Evolutionary conservation across 2,329 filamentous ascomycete species (phyloP).

Genomic region (Epichloe coenophiala): DNA sequence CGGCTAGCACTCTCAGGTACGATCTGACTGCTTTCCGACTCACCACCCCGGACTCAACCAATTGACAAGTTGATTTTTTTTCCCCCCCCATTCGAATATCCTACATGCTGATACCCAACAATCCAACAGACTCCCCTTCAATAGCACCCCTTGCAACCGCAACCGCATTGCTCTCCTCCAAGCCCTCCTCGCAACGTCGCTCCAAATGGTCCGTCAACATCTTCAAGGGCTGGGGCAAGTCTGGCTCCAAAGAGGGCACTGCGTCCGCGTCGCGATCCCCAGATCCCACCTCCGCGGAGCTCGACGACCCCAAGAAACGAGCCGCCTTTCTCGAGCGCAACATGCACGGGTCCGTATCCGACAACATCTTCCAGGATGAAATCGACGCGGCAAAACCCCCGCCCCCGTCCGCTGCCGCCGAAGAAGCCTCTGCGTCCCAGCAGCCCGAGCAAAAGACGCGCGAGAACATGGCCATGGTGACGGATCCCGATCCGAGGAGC

Average conservation of each 20-base stretch:
- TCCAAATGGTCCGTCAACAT: conserved; percentile 29
- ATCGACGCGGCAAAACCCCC: conserved; percentile 25
- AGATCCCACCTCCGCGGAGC: conserved; percentile 17
- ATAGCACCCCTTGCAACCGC: conserved; percentile 5
- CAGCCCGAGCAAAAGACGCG: conserved; percentile 23
- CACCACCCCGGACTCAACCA: background rate
- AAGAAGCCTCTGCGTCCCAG: conserved; percentile 8
- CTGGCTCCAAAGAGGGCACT: conserved; percentile 15
- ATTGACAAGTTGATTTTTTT: background rate
- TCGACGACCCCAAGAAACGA: conserved; percentile 29
- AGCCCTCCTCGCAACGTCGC: conserved; percentile 19
- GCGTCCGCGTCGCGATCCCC: conserved; percentile 15
- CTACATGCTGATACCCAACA: background rate
- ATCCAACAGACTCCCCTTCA: conserved; percentile 5
- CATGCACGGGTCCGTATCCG: conserved; percentile 30
- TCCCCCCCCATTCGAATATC: background rate
- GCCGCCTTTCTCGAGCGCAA: conserved; percentile 26
- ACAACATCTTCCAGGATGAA: conserved; percentile 52
- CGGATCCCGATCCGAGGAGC: conserved; percentile 63
- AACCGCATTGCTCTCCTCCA: conserved; percentile 8
- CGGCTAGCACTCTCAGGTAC: conserved; percentile 48
- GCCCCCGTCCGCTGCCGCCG: conserved; percentile 8
- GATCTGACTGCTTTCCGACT: conserved; percentile 7
- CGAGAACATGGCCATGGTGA: conserved; percentile 44
- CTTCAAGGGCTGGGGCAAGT: conserved; percentile 23